Evolutionary conservation across 257 asterid species (phyloP), one percentile per base, ranked within the genome.

Genomic region (Parsonsia alboflavescens): DNA sequence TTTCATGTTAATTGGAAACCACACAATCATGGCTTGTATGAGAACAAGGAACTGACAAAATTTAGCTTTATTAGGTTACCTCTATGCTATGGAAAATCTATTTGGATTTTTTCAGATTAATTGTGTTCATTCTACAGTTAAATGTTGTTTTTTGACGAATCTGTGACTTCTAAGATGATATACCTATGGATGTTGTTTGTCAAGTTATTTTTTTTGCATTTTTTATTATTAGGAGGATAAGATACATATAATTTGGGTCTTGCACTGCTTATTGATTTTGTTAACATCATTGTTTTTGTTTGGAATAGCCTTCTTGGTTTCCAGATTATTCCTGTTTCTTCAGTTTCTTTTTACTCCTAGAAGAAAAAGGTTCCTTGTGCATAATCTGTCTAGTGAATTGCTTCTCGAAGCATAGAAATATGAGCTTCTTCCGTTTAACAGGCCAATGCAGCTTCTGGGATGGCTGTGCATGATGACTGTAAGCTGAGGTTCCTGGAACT

Each of bases 391-490:
- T 0, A 59, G 21, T 19, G 5, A 12, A 58, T 58, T 58, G 39
- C 39, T 33, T 33, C 39, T 75, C 56, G 22, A 5, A 17, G 24
- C 68, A n/a, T 15, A 28, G 52, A 46, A 58, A n/a, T n/a, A 36
- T 45, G 49, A 45, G n/a, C 33, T 3, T 15, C 24, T 67, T 28
- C 39, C 36, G n/a, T 22, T 46, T 45, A 33, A n/a, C 30, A 74
- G 78, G 78, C 78, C 72, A 74, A 74, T 10, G 78, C 78, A n/a
- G 78, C 65, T 3, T 74, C 78, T 46, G 78, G 78, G 26, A 74
- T 74, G 78, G 78, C 78, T 26, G 78, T 74, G 63, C 78, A 74
- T 39, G 78, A 74, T 64, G 78, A 74, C 22, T 74, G 78, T 48
- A 74, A 75, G 65, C 36, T 75, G 46, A 53, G 68, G 74, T 75